These are phyloP conservation scores for Diaporthe ampelina DNA, from an alignment of 2,329 filamentous ascomycete genomes.

Conservation along the genomic window DNA sequence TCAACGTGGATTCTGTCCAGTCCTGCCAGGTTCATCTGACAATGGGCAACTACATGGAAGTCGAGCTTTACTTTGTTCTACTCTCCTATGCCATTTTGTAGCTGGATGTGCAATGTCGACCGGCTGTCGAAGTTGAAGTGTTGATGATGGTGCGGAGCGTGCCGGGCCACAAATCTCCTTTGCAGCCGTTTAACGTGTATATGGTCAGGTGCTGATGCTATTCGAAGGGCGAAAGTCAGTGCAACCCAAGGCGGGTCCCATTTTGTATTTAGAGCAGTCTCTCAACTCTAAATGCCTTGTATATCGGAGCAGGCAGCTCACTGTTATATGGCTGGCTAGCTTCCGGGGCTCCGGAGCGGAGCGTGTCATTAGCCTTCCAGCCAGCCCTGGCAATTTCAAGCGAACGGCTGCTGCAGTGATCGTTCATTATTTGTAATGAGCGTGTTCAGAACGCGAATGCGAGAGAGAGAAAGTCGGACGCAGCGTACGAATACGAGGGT, in stretches of 20 bases:
- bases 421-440: background rate
- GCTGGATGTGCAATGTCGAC: background rate
- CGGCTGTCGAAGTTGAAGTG: no score
- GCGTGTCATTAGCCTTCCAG: background rate
- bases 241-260: background rate
- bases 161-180: no score
- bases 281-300: background rate
- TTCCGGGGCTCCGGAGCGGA: no score
- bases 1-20: no score
- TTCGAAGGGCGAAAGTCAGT: background rate
- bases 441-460: background rate
- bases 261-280: background rate
- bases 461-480: background rate
- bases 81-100: no score
- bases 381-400: background rate
- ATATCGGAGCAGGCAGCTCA: background rate
- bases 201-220: no score
- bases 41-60: background rate
- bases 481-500: constrained; percentile 13
- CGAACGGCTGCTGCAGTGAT: background rate
- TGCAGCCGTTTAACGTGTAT: no score
- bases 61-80: background rate
- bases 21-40: background rate
- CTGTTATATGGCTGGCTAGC: background rate
- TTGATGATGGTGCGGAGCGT: background rate